Percentiles rank a stretch among this genome's conserved stretches.
phyloP scores from a whole-genome alignment of 208 protist species.

The Herpetomonas samuelpessoai region DNA sequence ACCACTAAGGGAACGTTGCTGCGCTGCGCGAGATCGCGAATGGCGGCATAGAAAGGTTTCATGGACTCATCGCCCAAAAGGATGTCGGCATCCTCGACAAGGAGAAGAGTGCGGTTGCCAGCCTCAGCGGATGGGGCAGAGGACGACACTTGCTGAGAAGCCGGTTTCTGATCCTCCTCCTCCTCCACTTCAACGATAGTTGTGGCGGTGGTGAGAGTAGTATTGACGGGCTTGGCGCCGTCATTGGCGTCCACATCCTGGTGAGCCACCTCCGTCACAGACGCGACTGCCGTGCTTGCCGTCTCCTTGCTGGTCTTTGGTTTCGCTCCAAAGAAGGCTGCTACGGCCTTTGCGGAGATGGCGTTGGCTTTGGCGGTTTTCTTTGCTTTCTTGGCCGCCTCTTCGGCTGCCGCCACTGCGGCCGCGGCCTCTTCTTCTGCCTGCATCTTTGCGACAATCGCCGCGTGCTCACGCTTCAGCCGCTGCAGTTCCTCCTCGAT shows the following conservation, averaged over 20 bases:
- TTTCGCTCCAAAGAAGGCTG: slow-evolving; percentile 53
- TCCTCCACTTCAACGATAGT: background rate
- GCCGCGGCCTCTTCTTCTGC: slow-evolving; percentile 20
- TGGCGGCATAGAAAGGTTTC: slow-evolving; percentile 69
- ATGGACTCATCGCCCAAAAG: slow-evolving; percentile 70
- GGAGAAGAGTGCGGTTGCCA: slow-evolving; percentile 43
- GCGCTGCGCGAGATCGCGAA: slow-evolving; percentile 66
- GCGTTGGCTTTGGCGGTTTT: slow-evolving; percentile 47
- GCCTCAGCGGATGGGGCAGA: background rate
- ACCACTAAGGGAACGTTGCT: slow-evolving; percentile 83
- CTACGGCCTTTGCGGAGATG: slow-evolving; percentile 66
- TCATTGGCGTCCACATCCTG: slow-evolving; percentile 8
- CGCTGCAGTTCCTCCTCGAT: slow-evolving; percentile 66
- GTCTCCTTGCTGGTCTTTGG: background rate
- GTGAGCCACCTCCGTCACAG: background rate
- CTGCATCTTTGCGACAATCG: slow-evolving; percentile 19
- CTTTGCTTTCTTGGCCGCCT: slow-evolving; percentile 10
- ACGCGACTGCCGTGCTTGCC: too few species aligned
- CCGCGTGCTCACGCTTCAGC: slow-evolving; percentile 55
- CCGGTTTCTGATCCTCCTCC: slow-evolving; percentile 5
- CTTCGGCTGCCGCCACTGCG: slow-evolving; percentile 14
- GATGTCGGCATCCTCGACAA: slow-evolving; percentile 85
- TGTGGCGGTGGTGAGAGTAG: background rate
- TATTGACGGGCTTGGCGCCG: background rate
- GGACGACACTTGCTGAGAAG: too few species aligned